A percentile compares a stretch with the other conserved stretches of the same genome.
These are phyloP conservation scores for Plasmodiophora brassicae DNA, from an alignment of 208 protist species.

Conservation along the genomic window DNA sequence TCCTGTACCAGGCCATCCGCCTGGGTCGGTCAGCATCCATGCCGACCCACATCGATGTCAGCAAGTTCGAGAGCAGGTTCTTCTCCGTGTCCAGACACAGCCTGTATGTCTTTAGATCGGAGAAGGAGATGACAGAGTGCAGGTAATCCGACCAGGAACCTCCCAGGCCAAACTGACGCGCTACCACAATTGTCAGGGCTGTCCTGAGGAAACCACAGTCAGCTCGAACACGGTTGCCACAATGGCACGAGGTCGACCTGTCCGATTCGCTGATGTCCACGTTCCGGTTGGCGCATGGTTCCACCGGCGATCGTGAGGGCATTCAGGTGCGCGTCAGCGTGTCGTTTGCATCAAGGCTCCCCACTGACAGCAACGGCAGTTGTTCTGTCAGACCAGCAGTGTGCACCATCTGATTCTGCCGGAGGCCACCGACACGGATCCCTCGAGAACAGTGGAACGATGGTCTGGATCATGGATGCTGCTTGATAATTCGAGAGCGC, in stretches of 20 bases:
- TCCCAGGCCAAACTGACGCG: not conserved
- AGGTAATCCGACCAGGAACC: not conserved
- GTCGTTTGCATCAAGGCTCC: not conserved
- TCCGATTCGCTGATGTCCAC: not conserved
- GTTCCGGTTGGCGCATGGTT: not conserved
- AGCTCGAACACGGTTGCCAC: not conserved
- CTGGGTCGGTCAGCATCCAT: not conserved
- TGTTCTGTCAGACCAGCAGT: not conserved
- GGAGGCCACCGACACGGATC: not conserved
- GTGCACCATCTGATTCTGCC: not conserved
- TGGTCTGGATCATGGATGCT: not conserved
- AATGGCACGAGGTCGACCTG: not conserved
- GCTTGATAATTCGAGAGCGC: not conserved
- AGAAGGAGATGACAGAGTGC: not conserved
- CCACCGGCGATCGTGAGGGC: not conserved
- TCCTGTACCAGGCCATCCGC: not conserved
- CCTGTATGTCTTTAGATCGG: not conserved
- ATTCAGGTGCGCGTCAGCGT: not conserved
- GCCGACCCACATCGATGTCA: not conserved
- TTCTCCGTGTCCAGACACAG: not conserved
- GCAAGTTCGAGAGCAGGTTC: not conserved
- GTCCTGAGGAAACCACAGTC: not conserved
- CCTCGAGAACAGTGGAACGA: not conserved
- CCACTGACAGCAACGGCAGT: not conserved
- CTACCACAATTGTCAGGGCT: not conserved